Evolutionary conservation across 2,329 filamentous ascomycete species (phyloP).

Genomic region (Fusarium sp.): DNA sequence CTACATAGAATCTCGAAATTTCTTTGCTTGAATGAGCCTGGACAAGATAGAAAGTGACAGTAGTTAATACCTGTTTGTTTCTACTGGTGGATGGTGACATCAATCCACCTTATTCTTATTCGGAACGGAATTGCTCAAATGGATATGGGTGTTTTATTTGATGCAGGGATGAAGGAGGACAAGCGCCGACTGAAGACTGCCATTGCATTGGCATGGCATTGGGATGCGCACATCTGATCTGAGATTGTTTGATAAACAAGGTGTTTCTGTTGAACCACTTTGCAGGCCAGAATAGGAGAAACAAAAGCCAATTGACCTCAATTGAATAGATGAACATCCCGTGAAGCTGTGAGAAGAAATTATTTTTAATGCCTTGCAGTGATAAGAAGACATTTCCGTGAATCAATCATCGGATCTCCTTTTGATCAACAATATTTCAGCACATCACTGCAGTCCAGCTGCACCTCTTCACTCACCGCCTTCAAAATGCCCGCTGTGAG

Average conservation of each 20-base stretch:
- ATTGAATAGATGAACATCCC: neutral
- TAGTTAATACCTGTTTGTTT: constrained; percentile 1
- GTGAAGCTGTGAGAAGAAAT: neutral
- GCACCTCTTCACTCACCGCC: constrained; percentile 41
- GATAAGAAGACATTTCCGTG: constrained; percentile 6
- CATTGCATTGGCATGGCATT: neutral
- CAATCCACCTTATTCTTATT: constrained; percentile 31
- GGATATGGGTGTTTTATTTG: neutral
- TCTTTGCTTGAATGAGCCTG: constrained; percentile 24
- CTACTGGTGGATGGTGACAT: constrained; percentile 31
- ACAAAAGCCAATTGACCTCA: neutral
- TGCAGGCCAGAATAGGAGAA: neutral
- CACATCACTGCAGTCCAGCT: constrained; percentile 19
- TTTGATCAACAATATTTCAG: constrained; percentile 20
- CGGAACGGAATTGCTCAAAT: constrained; percentile 8
- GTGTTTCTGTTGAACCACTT: neutral
- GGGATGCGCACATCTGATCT: constrained; percentile 2
- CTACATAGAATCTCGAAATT: constrained; percentile 29
- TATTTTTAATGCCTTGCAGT: neutral
- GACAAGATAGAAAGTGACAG: neutral
- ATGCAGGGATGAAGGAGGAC: constrained; percentile 7
- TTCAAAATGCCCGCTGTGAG: constrained; percentile 45
- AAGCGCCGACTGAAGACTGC: constrained; percentile 5
- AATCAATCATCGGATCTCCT: constrained; percentile 11
- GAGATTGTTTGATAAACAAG: constrained; percentile 5